Conservation (phyloP, 495 filamentous ascomycete species). For the Penicillium antarcticum region DNA sequence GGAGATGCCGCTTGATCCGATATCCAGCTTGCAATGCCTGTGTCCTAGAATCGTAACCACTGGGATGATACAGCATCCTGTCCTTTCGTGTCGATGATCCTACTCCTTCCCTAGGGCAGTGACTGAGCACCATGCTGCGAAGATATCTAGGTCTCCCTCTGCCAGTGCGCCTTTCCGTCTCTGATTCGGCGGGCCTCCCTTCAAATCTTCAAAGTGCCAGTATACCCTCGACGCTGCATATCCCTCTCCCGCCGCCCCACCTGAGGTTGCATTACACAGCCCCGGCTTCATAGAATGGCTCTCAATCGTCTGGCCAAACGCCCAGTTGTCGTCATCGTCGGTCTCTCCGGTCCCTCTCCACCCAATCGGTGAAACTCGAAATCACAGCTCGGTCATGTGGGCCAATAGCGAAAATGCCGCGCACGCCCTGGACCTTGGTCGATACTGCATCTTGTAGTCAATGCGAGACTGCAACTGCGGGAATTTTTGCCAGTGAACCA, state of each 20-base stretch:
- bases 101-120: constrained; percentile 5
- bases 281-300: not conserved
- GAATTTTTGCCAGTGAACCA: not conserved
- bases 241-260: not conserved
- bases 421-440: not conserved
- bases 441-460: not conserved
- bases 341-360: constrained; percentile 2
- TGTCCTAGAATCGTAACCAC: too few relatives aligned
- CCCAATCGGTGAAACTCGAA: not conserved
- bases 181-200: constrained; percentile 4
- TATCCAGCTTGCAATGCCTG: not conserved
- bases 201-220: not conserved
- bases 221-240: constrained; percentile 1
- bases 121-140: constrained; percentile 7
- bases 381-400: not conserved
- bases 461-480: not conserved
- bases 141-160: constrained; percentile 8
- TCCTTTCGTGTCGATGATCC: constrained; percentile 11
- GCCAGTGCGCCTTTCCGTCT: constrained; percentile 5
- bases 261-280: not conserved
- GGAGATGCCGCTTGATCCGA: not conserved
- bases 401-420: constrained; percentile 8
- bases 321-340: not conserved
- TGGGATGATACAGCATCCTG: too few relatives aligned
- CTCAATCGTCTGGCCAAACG: too few relatives aligned